phyloP scores from a whole-genome alignment of 805 yeast genomes.

The Wickerhamiella allomyrinae region DNA sequence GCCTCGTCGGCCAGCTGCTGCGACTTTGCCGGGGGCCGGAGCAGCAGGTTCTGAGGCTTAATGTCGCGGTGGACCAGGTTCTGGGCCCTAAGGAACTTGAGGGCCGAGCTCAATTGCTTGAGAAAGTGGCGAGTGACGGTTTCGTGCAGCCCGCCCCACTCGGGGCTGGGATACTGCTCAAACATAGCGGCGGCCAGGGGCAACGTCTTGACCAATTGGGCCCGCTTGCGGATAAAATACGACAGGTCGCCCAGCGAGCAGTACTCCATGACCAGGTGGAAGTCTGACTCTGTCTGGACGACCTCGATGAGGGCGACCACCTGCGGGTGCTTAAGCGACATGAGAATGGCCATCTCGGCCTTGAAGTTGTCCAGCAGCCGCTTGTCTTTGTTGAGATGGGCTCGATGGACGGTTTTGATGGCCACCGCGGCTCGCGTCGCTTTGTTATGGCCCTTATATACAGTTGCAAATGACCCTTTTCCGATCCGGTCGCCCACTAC shows the following conservation, averaged over 20 bases:
- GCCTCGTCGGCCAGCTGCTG: constrained; percentile 39
- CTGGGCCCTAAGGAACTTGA: constrained; percentile 65
- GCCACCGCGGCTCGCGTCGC: constrained; percentile 49
- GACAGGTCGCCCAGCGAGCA: constrained; percentile 92
- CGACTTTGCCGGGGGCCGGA: constrained; percentile 70
- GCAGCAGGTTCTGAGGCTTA: constrained; percentile 75
- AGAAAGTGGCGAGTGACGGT: constrained; percentile 69
- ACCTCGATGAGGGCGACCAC: constrained; percentile 79
- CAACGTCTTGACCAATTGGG: constrained; percentile 55
- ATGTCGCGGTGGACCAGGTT: constrained; percentile 89
- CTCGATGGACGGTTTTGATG: constrained; percentile 71
- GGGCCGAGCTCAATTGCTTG: constrained; percentile 74
- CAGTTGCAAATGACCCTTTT: constrained; percentile 90
- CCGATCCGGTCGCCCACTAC: constrained; percentile 66
- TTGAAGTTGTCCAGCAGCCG: constrained; percentile 83
- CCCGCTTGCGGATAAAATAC: constrained; percentile 64
- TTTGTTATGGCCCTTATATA: constrained; percentile 64
- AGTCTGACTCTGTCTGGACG: constrained; percentile 57
- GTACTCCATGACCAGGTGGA: constrained; percentile 89
- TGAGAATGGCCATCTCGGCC: constrained; percentile 78
- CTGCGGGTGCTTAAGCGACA: constrained; percentile 83
- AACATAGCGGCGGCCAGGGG: constrained; percentile 67
- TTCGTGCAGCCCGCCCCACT: constrained; percentile 64
- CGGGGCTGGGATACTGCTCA: constrained; percentile 71
- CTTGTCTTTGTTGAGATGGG: constrained; percentile 52